Base-by-base conservation (phyloP, 2,329 filamentous ascomycete genomes). In the Aspergillus nomiae region DNA sequence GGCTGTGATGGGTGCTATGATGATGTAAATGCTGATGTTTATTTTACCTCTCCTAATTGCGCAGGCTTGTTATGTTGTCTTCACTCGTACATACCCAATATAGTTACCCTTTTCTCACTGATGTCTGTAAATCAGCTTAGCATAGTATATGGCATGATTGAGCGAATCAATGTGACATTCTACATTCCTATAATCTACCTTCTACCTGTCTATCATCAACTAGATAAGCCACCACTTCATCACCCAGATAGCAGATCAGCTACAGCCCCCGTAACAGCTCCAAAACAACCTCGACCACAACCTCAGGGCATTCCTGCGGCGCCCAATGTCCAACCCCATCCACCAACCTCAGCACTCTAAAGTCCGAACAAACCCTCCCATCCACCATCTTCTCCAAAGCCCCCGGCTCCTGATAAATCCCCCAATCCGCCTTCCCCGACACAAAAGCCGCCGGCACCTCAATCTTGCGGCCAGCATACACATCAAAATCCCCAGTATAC, bases 291-390 rank as follows among this genome's bases (percentile, higher is more conserved):
- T 80, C 71, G 0, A 81, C 77, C 10, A 88, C 85, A 59, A 77
- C 81, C 67, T 85, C 82, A 1, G 87, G 84, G 71, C 86, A 81
- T 73, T 91, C 88, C 74, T 90, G 87, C 71, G 89, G 88, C 41
- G 89, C 84, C 89, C 89, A 91, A 77, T 91, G 89, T 0, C 89
- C 89, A 5, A 87, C 88, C 0, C 83, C 82, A 19, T 88, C 82
- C 14, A 91, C 77, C 21, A 88, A 76, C 56, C 72, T 82, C 38
- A 79, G 74, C 0, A 85, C 85, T 56, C 80, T 79, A 70, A 87
- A 89, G 62, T 84, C 81, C 30, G 74, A 77, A 65, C 86, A 89
- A 0, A 80, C 79, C 9, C 80, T 75, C n/a, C 70, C 69, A 36
- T 70, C 62, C 24, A 58, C 78, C 74, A 87, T 85, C 32, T 81